Evolutionary conservation across 306 rosid genomes (phyloP).

Genomic region (Rubus idaeus): DNA sequence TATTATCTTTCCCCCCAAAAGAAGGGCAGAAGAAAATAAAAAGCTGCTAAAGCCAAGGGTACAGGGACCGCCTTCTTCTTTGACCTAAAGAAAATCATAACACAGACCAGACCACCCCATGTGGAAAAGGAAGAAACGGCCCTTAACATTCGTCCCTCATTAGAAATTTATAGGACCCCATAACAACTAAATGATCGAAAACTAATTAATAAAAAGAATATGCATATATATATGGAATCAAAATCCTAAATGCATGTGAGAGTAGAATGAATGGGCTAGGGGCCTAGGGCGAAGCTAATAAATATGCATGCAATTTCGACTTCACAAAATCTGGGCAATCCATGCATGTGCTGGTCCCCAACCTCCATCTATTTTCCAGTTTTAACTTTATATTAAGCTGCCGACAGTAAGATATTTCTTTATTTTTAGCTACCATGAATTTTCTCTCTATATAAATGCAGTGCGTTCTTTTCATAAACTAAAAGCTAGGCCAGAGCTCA

Average conservation of each 20-base stretch:
- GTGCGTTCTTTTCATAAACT: too few species aligned
- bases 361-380: slow-evolving; percentile 6
- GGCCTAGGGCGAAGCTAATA: neutral
- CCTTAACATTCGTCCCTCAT: neutral
- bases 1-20: neutral
- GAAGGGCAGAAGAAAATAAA: neutral
- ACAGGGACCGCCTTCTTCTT: neutral
- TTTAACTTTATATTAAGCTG: slow-evolving; percentile 6
- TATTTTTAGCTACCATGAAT: neutral
- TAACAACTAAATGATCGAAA: neutral
- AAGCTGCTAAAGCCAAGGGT: slow-evolving; percentile 7
- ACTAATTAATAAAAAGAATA: neutral
- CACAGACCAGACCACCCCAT: slow-evolving; percentile 4
- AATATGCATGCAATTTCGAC: neutral
- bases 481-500: neutral
- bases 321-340: neutral
- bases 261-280: neutral
- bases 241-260: neutral
- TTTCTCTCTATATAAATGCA: neutral
- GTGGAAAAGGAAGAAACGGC: neutral
- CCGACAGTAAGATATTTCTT: slow-evolving; percentile 9
- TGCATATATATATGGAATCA: neutral
- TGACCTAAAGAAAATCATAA: slow-evolving; percentile 8
- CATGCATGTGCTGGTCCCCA: slow-evolving; percentile 19
- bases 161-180: neutral